Base-by-base conservation (phyloP, 2,329 filamentous ascomycete species). In the Diaporthe eres region DNA sequence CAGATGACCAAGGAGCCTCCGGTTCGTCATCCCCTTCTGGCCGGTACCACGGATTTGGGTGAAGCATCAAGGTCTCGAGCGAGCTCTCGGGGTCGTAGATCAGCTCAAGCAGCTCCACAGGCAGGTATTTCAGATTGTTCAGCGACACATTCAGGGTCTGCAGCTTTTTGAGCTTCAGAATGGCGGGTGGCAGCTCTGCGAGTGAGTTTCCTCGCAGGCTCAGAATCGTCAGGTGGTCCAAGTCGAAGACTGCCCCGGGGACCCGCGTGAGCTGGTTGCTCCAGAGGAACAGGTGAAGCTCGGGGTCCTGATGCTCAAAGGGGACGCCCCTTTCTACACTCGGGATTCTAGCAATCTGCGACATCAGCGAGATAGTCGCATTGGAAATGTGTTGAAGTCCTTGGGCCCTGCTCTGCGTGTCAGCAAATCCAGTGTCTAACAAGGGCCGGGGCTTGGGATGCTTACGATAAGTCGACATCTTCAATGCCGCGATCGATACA, bases 151-250 rank as follows among this genome's bases (percentile, higher is more conserved):
- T 94, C 53, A 95, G 87, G 70, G 91, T 88, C 70, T 85, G 84
- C 5, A 95, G 86, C 75, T 91, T 91, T 6, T 81, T 81, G 9
- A 95, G 85, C 44, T 89, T 88, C 31, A 85, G 86, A 67, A 95
- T 90, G 4, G 87, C 86, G 0, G 90, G 85, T 1, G 93, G 91
- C 3, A 95, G 83, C 79, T 93, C 89, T 0, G 84, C 84, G 19
- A 95, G 86, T 34, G 87, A 82, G 79, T 94, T 94, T 76, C 88
- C 89, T 49, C 93, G 90, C 22, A 95, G 85, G 78, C 90, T 94
- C 17, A 95, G 87, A 22, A 92, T 89, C 0, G 90, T 92, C 42
- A 95, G 85, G 78, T 91, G 85, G 31, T 90, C 85, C 3, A 95
- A 84, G 63, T 90, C 87, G 79, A 94, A 93, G 3, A 95, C 82